A percentile compares a stretch with the other conserved stretches of the same genome.
phyloP scores from a whole-genome alignment of 176 grass and related monocot genomes.

The Eleusine coracana region DNA sequence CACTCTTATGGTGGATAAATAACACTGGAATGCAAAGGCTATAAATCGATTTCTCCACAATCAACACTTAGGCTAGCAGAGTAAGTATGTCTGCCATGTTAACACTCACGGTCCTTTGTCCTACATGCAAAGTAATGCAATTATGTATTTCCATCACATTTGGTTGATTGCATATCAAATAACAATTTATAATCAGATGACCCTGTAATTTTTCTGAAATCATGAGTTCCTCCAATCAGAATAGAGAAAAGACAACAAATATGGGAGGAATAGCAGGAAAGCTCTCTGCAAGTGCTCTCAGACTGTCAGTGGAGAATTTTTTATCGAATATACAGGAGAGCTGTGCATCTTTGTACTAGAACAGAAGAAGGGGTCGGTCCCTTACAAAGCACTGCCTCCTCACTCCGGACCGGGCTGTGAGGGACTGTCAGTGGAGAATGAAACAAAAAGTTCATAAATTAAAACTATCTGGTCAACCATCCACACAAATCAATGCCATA shows the following conservation, averaged over 20 bases:
- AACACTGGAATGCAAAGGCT: neutral
- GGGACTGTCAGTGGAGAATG: neutral
- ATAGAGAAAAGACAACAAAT: neutral
- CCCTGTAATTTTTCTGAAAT: neutral
- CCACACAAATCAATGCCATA: slow-evolving; percentile 8
- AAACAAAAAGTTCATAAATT: neutral
- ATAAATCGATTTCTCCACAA: neutral
- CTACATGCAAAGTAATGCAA: neutral
- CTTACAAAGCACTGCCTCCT: too few species aligned
- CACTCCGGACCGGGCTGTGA: too few species aligned
- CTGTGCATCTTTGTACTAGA: too few species aligned
- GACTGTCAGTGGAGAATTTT: neutral
- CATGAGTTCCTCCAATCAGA: neutral
- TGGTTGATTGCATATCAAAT: neutral
- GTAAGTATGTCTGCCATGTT: neutral
- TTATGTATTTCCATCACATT: neutral
- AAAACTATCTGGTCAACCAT: slow-evolving; percentile 15
- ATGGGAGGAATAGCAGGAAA: neutral
- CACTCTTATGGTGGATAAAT: neutral
- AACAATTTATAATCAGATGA: neutral
- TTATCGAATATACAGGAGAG: too few species aligned
- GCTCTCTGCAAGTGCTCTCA: neutral
- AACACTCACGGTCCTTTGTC: neutral
- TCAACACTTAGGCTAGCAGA: slow-evolving; percentile 11
- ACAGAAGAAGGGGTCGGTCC: too few species aligned